phyloP scores from a whole-genome alignment of 163 green algal genomes.

The Trebouxia gelatinosa region DNA sequence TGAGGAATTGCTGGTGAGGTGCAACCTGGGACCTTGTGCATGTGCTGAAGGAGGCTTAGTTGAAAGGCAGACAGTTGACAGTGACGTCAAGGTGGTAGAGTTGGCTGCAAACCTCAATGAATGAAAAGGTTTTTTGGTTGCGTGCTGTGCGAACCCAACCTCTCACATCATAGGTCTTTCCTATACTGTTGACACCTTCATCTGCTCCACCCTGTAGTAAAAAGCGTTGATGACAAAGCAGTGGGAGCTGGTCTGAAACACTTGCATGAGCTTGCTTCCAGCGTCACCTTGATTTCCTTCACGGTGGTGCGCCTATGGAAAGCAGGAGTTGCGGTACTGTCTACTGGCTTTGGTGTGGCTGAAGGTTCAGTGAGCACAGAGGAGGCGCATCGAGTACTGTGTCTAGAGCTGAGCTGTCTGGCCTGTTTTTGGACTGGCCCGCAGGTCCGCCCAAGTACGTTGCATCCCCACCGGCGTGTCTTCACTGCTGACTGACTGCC shows the following conservation, averaged over 20 bases:
- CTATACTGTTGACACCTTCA: slow-evolving; percentile 3
- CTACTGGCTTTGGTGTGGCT: not conserved
- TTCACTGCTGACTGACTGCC: too few relatives aligned
- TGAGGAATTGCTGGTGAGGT: not conserved
- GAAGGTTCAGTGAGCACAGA: too few relatives aligned
- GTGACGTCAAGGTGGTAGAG: not conserved
- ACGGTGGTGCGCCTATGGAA: not conserved
- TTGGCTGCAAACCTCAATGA: slow-evolving; percentile 4
- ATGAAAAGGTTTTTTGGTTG: slow-evolving; percentile 24
- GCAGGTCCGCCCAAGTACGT: not conserved
- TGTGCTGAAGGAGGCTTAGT: too few relatives aligned
- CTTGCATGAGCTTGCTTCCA: not conserved
- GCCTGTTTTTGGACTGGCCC: not conserved
- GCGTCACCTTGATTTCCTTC: slow-evolving; percentile 22
- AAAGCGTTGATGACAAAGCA: not conserved
- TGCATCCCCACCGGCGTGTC: too few relatives aligned
- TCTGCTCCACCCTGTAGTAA: slow-evolving; percentile 6
- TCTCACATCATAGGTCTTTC: not conserved
- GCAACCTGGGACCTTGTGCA: too few relatives aligned
- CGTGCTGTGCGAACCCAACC: slow-evolving; percentile 26
- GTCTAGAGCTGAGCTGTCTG: not conserved
- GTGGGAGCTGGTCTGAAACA: not conserved
- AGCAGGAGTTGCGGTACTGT: not conserved
- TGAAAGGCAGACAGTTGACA: not conserved
- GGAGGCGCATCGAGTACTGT: too few relatives aligned